phyloP scores from a whole-genome alignment of 179 eudicot genomes.

The Beta corolliflora region DNA sequence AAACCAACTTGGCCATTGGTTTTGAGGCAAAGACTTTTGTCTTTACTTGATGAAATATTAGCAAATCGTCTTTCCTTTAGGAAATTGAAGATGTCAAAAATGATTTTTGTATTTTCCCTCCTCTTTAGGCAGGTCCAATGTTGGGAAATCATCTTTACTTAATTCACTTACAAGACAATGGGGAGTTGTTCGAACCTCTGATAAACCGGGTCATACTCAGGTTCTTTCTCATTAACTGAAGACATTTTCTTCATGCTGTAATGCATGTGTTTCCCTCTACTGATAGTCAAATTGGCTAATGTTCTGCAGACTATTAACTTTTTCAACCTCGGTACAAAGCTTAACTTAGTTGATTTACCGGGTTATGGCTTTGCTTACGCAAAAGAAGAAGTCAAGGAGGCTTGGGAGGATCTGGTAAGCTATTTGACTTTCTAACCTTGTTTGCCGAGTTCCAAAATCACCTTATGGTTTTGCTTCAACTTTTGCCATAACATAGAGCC shows the following conservation, averaged over 20 bases:
- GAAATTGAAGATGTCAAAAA: neutral
- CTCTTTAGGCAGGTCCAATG: conserved; percentile 87
- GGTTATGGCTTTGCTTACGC: conserved; percentile 99
- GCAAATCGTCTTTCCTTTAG: neutral
- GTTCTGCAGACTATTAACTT: conserved; percentile 81
- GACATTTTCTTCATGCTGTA: conserved; percentile 2
- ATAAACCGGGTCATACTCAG: conserved; percentile 99
- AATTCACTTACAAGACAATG: conserved; percentile 94
- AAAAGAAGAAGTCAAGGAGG: conserved; percentile 94
- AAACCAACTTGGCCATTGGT: neutral
- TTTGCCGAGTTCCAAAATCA: neutral
- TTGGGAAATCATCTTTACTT: conserved; percentile 89
- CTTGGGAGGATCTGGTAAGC: conserved; percentile 94
- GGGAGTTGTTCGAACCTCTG: conserved; percentile 97
- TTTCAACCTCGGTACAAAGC: conserved; percentile 83
- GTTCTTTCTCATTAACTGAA: conserved; percentile 37
- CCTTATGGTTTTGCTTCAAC: conserved; percentile 1
- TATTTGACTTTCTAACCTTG: conserved; percentile 5
- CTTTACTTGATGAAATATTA: neutral
- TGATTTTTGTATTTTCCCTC: conserved; percentile 10
- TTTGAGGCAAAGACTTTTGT: neutral
- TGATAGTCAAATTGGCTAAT: conserved; percentile 8
- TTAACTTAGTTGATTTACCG: conserved; percentile 88
- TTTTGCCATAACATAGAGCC: neutral
- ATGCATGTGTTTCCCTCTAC: neutral